These are phyloP conservation scores for Mycena galopus DNA, from an alignment of 768 basidiomycete species.

Conservation along the genomic window DNA sequence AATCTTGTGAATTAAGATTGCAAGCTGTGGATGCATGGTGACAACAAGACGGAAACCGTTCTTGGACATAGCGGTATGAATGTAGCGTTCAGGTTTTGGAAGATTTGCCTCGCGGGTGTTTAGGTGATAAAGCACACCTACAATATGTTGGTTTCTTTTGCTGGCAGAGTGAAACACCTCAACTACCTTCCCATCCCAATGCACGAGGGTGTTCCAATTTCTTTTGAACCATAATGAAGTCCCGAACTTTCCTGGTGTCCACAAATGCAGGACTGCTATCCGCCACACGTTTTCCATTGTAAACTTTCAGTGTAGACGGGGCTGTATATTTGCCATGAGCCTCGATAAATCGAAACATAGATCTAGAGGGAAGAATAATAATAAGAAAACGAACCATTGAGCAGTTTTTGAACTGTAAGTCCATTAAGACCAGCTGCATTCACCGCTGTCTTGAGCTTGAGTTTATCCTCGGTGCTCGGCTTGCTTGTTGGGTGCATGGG, in stretches of 20 bases:
- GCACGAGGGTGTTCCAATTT: background rate
- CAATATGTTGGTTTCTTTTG: background rate
- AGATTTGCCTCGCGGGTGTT: background rate
- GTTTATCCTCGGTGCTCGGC: conserved; percentile 14
- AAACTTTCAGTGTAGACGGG: background rate
- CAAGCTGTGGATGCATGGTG: background rate
- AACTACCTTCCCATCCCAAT: background rate
- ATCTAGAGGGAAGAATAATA: background rate
- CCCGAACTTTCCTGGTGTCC: background rate
- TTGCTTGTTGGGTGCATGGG: conserved; percentile 15
- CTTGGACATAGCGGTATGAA: background rate
- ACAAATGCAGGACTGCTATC: background rate
- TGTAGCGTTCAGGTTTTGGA: background rate
- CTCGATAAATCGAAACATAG: background rate
- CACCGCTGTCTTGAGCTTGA: conserved; percentile 4
- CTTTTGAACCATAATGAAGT: background rate
- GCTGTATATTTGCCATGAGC: background rate
- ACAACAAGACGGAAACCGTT: background rate
- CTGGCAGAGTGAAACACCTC: background rate
- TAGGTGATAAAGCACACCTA: background rate
- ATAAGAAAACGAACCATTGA: conserved; percentile 9
- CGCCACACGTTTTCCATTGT: background rate
- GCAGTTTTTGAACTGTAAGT: conserved; percentile 9
- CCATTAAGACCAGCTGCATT: conserved; percentile 1
- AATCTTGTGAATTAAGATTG: background rate